Base-by-base conservation (phyloP, 2,329 filamentous ascomycete species). In the Uncinocarpus reesii region DNA sequence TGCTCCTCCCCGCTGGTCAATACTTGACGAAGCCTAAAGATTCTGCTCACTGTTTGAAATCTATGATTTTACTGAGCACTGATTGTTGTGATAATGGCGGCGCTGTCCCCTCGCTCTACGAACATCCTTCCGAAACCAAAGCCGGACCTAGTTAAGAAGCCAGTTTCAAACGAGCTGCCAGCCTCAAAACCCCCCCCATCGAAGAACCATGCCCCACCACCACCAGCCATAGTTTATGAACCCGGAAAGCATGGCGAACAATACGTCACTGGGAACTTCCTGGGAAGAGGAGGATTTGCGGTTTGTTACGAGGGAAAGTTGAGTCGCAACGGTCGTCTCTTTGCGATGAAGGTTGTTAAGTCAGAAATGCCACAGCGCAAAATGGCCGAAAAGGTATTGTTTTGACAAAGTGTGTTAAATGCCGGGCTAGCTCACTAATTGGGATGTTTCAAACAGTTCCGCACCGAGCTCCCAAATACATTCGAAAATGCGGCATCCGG, bases 381-480 rank as follows among this genome's bases (percentile, higher is more conserved):
- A 55, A 72, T 74, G 70, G 67, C 69, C 48, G 71, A 74, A 51
- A 74, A 74, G 64, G 70, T 72, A 62, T 47, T 46, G 16, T n/a
- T 15, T 5, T 8, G 13, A 23, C 10, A 35, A 4, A 8, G 2
- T 23, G 8, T 20, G n/a, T 37, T 5, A 10, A 35, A 16, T 16
- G 32, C 15, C 11, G 13, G 35, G 7, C 3, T 6, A 36, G 3
- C 34, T 21, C 8, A 13, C 35, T 37, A 37, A 37, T 23, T 21
- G 2, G 10, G 53, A 34, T 6, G 11, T 10, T 42, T 7, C 45
- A 4, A 48, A 23, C 55, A 83, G 79, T 84, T 84, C 64, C 77
- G 81, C 48, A 82, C 80, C 1, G 92, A 98, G 66, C 78, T 98
- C 5, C n/a, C 90, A 96, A 67, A 95, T 98, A 52, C 92, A 98